phyloP scores from a whole-genome alignment of 257 asterid species.

The Solanum chaucha region DNA sequence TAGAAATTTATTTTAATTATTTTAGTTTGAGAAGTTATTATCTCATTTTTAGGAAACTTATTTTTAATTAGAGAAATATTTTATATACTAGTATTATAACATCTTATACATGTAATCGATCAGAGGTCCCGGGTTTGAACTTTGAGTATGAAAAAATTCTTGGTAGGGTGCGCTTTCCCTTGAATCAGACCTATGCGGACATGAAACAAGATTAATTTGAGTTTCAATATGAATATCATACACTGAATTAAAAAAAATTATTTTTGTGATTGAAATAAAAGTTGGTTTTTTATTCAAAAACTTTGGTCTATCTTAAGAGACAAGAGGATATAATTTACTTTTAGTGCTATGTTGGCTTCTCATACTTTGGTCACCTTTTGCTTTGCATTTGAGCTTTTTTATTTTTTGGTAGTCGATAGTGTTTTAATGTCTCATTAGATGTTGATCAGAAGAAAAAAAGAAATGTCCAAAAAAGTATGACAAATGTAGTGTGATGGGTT shows the following conservation, averaged over 20 bases:
- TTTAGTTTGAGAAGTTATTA: background rate
- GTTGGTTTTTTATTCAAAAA: background rate
- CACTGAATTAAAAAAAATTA: too few species aligned
- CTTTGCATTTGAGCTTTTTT: background rate
- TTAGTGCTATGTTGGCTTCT: background rate
- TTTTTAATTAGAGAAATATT: too few species aligned
- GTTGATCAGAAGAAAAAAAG: background rate
- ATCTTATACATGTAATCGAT: background rate
- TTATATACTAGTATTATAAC: background rate
- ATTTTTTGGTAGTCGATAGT: background rate
- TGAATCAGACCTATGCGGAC: too few species aligned
- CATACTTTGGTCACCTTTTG: background rate
- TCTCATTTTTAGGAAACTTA: too few species aligned
- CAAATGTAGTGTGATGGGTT: background rate
- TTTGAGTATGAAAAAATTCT: too few species aligned
- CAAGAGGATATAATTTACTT: background rate
- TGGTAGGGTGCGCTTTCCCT: too few species aligned
- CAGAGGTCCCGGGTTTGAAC: rapidly evolving
- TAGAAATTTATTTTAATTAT: too few species aligned
- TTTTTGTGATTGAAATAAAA: background rate
- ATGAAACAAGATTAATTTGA: too few species aligned
- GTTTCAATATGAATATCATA: too few species aligned
- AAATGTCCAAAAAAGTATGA: background rate
- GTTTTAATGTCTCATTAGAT: background rate
- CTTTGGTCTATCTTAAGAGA: background rate